Percentiles rank a stretch among this genome's conserved stretches.
phyloP scores from a whole-genome alignment of 805 yeast species.

The Metschnikowia hibisci region DNA sequence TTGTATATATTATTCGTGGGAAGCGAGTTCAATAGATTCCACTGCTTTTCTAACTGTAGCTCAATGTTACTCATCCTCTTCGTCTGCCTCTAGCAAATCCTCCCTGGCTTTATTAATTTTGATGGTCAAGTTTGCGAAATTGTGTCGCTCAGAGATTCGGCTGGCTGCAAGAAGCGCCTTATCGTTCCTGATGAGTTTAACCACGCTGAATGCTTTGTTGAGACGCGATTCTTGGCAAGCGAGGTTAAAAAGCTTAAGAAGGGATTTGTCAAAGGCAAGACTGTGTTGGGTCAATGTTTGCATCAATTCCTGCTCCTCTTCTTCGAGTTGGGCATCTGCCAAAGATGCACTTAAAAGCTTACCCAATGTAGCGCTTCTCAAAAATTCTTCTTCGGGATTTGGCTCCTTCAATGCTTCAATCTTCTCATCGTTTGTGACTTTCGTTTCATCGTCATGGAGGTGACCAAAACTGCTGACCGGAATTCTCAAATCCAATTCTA shows the following conservation, averaged over 20 bases:
- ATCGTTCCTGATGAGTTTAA: conserved; percentile 64
- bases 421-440: conserved; percentile 20
- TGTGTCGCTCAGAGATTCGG: conserved; percentile 71
- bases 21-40: conserved; percentile 1
- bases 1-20: conserved; percentile 1
- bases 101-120: conserved; percentile 39
- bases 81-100: conserved; percentile 24
- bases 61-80: conserved; percentile 3
- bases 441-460: conserved; percentile 22
- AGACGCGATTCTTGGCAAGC: conserved; percentile 66
- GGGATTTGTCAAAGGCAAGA: conserved; percentile 64
- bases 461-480: conserved; percentile 46
- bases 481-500: conserved; percentile 66
- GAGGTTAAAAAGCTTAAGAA: conserved; percentile 69
- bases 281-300: conserved; percentile 53
- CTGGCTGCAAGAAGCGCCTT: conserved; percentile 80
- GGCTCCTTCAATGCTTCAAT: conserved; percentile 20
- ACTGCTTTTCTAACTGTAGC: neutral
- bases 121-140: conserved; percentile 31
- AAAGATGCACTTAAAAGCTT: conserved; percentile 55
- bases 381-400: conserved; percentile 59
- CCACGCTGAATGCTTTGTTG: conserved; percentile 67
- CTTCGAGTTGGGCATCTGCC: conserved; percentile 26
- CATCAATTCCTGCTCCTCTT: conserved; percentile 35
- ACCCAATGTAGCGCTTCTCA: conserved; percentile 60